A percentile compares a stretch with the other conserved stretches of the same genome.
phyloP scores from a whole-genome alignment of 768 basidiomycete genomes.

The Pleurotus tuber-regium region DNA sequence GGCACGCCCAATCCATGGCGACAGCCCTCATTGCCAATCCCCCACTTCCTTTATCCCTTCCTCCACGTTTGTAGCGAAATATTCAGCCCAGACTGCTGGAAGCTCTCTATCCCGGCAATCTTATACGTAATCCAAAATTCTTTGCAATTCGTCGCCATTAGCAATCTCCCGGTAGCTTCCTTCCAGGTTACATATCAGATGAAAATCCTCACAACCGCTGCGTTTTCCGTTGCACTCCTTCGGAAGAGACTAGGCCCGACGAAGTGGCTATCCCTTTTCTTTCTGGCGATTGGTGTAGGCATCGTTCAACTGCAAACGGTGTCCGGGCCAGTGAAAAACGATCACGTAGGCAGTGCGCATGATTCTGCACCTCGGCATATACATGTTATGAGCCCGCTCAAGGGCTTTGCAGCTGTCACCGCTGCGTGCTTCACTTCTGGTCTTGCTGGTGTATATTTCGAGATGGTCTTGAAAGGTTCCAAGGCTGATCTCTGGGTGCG shows the following conservation, averaged over 20 bases:
- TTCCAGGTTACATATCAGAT: conserved; percentile 99
- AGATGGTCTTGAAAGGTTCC: conserved; percentile 87
- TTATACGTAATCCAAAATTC: conserved; percentile 90
- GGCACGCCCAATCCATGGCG: neutral
- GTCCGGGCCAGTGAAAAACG: conserved; percentile 9
- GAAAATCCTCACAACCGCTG: conserved; percentile 97
- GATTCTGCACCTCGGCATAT: conserved; percentile 55
- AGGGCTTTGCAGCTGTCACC: conserved; percentile 80
- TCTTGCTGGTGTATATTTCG: conserved; percentile 90
- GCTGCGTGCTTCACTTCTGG: conserved; percentile 89
- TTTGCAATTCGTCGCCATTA: conserved; percentile 94
- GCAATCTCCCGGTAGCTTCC: conserved; percentile 93
- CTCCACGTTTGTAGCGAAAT: conserved; percentile 64
- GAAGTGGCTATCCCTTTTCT: conserved; percentile 87
- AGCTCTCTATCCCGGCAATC: conserved; percentile 93
- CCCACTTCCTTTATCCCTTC: conserved; percentile 32
- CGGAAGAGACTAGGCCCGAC: conserved; percentile 65
- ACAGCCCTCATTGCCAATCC: neutral
- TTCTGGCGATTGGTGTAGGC: conserved; percentile 89
- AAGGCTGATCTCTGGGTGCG: conserved; percentile 87
- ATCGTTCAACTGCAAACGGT: conserved; percentile 89
- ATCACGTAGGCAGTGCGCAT: conserved; percentile 65
- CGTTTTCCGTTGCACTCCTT: conserved; percentile 83
- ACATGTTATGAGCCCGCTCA: conserved; percentile 80
- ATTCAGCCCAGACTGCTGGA: conserved; percentile 95